Percentiles rank a stretch among this genome's conserved stretches.
Evolutionary conservation across 176 grass and related monocot species (phyloP).

Genomic region (Aegilops bicornis): DNA sequence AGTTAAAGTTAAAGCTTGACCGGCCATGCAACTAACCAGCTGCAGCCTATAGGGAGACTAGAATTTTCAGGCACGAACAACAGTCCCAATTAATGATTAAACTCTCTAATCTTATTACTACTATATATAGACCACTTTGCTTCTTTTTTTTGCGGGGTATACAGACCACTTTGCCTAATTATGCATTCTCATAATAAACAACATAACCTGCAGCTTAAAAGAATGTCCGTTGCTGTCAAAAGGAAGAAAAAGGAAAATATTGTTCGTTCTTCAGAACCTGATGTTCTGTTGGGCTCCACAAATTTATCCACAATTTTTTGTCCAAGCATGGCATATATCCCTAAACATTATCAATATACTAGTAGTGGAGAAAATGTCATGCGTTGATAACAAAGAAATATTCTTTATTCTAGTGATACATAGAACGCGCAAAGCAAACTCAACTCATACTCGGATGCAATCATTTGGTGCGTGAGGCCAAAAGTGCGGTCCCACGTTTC

Average conservation of each 20-base stretch:
- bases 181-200: background rate
- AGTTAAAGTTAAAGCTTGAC: background rate
- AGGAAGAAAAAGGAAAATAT: background rate
- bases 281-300: slow-evolving; percentile 8
- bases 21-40: background rate
- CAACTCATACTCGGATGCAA: background rate
- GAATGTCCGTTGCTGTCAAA: slow-evolving; percentile 12
- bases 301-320: background rate
- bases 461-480: slow-evolving; percentile 28
- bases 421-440: background rate
- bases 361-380: background rate
- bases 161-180: slow-evolving; percentile 6
- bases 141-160: background rate
- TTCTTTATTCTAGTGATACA: background rate
- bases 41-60: background rate
- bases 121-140: too few species aligned
- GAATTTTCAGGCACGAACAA: background rate
- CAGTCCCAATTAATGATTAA: background rate
- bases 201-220: slow-evolving; percentile 21
- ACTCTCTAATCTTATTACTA: background rate
- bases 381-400: background rate
- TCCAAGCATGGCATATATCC: background rate
- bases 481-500: slow-evolving; percentile 24
- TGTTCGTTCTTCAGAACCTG: background rate
- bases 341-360: background rate